These are phyloP conservation scores for Kokia cookei DNA, from an alignment of 441 rosid species.

Conservation along the genomic window DNA sequence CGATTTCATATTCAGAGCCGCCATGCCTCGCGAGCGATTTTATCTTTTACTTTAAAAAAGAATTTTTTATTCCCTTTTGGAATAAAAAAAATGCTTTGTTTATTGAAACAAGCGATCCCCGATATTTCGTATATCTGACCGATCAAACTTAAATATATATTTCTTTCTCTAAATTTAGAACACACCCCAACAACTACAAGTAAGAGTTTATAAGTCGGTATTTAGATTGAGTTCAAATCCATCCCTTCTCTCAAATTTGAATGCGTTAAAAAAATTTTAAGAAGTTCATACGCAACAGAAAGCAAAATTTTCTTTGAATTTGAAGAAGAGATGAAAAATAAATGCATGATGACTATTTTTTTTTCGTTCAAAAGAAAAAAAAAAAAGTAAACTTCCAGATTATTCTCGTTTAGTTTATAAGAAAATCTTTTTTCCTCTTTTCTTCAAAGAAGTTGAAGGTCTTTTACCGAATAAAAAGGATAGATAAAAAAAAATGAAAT, in stretches of 20 bases:
- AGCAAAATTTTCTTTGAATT: not conserved
- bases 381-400: not conserved
- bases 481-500: not conserved
- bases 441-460: not conserved
- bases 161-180: too few relatives aligned
- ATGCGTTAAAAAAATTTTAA: too few relatives aligned
- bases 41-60: not conserved
- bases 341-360: not conserved
- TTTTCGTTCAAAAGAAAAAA: not conserved
- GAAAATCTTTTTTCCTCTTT: not conserved
- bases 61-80: too few relatives aligned
- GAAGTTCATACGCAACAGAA: not conserved
- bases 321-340: not conserved
- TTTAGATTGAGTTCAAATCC: too few relatives aligned
- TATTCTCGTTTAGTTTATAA: not conserved
- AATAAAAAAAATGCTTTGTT: too few relatives aligned
- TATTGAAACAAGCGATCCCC: too few relatives aligned
- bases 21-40: not conserved
- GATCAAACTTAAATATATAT: not conserved
- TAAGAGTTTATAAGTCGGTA: too few relatives aligned
- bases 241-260: too few relatives aligned
- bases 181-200: too few relatives aligned
- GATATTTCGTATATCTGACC: not conserved
- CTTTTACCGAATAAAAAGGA: not conserved
- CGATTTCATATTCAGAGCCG: not conserved